phyloP scores from a whole-genome alignment of 805 yeast species.

The Jamesozyma jinghongensis region DNA sequence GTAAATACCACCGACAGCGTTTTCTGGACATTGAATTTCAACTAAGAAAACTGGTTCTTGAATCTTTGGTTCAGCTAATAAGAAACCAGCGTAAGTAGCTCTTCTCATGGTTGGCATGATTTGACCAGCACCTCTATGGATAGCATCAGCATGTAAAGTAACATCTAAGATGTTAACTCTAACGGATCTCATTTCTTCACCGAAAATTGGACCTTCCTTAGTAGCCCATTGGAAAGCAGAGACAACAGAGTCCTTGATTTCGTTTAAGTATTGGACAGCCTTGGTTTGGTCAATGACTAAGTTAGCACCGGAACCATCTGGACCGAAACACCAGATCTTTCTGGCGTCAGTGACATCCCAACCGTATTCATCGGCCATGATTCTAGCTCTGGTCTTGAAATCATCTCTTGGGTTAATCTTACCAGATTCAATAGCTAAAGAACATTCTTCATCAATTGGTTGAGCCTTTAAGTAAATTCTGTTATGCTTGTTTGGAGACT shows the following conservation, averaged over 20 bases:
- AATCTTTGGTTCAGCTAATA: constrained; percentile 96
- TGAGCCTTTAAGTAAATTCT: constrained; percentile 97
- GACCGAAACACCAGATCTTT: constrained; percentile 99
- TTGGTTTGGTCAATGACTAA: constrained; percentile 98
- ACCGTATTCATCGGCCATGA: constrained; percentile 96
- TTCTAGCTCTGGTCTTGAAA: constrained; percentile 97
- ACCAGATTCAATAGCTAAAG: constrained; percentile 89
- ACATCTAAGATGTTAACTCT: constrained; percentile 98
- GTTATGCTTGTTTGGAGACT: constrained; percentile 99
- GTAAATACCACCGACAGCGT: constrained; percentile 99
- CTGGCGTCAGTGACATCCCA: constrained; percentile 99
- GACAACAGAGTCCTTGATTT: constrained; percentile 98
- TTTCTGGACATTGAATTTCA: constrained; percentile 99
- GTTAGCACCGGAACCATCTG: constrained; percentile 98
- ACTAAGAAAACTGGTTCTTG: constrained; percentile 99
- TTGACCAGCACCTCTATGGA: constrained; percentile 99
- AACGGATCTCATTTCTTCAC: constrained; percentile 92
- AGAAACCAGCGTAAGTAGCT: constrained; percentile 96
- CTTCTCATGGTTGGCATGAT: constrained; percentile 99
- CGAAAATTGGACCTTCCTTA: constrained; percentile 98
- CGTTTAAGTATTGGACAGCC: constrained; percentile 98
- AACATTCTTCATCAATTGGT: constrained; percentile 90
- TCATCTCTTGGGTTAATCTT: constrained; percentile 91
- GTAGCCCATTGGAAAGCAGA: constrained; percentile 99
- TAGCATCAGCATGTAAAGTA: constrained; percentile 99